phyloP scores from a whole-genome alignment of 2,329 filamentous ascomycete genomes.

The Apiospora saccharicola region DNA sequence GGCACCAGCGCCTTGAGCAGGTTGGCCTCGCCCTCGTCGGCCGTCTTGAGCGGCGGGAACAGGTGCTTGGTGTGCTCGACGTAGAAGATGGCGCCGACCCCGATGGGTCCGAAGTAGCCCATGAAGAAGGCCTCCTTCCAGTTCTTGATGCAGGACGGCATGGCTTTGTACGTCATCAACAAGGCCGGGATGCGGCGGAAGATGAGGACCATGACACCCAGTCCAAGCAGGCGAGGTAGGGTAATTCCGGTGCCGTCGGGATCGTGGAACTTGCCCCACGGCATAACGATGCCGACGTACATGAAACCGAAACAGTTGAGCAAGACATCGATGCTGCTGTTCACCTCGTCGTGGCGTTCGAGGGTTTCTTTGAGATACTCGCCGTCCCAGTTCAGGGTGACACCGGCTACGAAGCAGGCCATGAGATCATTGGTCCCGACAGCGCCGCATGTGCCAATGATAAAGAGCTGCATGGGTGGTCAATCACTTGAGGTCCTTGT shows the following conservation, averaged over 20 bases:
- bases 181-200: slow-evolving; percentile 35
- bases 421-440: slow-evolving; percentile 68
- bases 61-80: slow-evolving; percentile 58
- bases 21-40: slow-evolving; percentile 44
- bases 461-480: slow-evolving; percentile 52
- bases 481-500: neutral
- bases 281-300: slow-evolving; percentile 37
- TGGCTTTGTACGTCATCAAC: slow-evolving; percentile 29
- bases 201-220: slow-evolving; percentile 33
- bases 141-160: slow-evolving; percentile 37
- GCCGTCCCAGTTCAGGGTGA: slow-evolving; percentile 68
- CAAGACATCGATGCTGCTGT: slow-evolving; percentile 49
- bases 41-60: slow-evolving; percentile 46
- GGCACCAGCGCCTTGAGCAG: slow-evolving; percentile 23
- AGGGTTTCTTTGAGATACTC: slow-evolving; percentile 62
- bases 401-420: slow-evolving; percentile 67
- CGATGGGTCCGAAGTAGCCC: slow-evolving; percentile 79
- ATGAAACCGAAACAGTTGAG: slow-evolving; percentile 38
- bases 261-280: slow-evolving; percentile 32
- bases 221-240: slow-evolving; percentile 30
- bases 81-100: slow-evolving; percentile 80
- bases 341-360: slow-evolving; percentile 66
- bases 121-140: slow-evolving; percentile 68
- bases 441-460: slow-evolving; percentile 63
- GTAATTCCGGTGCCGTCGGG: slow-evolving; percentile 26